Conservation (phyloP, 805 yeast species). For the Teunomyces aglyptinius region DNA sequence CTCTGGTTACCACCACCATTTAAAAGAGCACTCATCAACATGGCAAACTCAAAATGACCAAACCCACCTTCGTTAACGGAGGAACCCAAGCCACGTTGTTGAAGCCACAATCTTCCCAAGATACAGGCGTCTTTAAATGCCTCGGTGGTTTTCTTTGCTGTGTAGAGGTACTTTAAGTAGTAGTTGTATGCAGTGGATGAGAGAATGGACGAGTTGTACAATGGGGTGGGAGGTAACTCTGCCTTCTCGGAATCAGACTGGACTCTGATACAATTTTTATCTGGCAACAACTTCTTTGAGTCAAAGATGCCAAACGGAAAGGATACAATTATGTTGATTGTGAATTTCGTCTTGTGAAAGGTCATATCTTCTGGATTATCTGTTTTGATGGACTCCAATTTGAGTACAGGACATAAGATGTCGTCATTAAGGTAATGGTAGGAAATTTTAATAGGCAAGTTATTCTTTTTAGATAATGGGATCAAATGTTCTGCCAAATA, state of each 20-base stretch:
- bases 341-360: conserved; percentile 65
- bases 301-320: conserved; percentile 73
- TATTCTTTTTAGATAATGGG: conserved; percentile 49
- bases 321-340: conserved; percentile 71
- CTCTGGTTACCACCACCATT: conserved; percentile 81
- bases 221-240: conserved; percentile 71
- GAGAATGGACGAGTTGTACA: conserved; percentile 79
- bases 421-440: conserved; percentile 78
- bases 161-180: conserved; percentile 72
- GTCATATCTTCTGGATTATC: conserved; percentile 49
- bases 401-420: conserved; percentile 69
- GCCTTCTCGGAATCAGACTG: conserved; percentile 40
- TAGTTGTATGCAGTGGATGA: conserved; percentile 67
- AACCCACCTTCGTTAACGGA: conserved; percentile 71
- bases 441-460: conserved; percentile 57
- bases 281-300: conserved; percentile 70
- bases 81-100: conserved; percentile 79
- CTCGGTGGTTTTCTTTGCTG: conserved; percentile 71
- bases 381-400: conserved; percentile 54
- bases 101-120: conserved; percentile 85
- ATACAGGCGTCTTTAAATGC: conserved; percentile 85
- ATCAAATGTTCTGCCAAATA: conserved; percentile 67
- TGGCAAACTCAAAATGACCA: conserved; percentile 87
- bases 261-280: conserved; percentile 77
- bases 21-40: conserved; percentile 74